These are phyloP conservation scores for Scutellaria galericulata DNA, from an alignment of 257 asterid genomes.

Conservation along the genomic window DNA sequence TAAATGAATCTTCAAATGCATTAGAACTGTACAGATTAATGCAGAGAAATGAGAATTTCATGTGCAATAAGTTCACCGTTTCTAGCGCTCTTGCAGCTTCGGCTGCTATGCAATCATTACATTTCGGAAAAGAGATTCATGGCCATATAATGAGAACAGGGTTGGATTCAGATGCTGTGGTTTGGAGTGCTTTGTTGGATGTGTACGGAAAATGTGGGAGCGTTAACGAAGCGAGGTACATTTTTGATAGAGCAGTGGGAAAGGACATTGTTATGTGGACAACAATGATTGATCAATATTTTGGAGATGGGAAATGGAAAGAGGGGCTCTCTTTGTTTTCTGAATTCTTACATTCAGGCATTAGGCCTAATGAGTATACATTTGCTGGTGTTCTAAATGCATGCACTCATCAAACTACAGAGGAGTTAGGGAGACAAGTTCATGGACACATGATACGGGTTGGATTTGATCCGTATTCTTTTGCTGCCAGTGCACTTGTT, in stretches of 20 bases:
- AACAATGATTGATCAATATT: conserved; percentile 74
- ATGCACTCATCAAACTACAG: conserved; percentile 59
- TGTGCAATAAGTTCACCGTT: conserved; percentile 58
- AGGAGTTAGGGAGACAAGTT: conserved; percentile 67
- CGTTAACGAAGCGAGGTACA: conserved; percentile 62
- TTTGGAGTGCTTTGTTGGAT: conserved; percentile 75
- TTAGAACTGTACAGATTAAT: conserved; percentile 63
- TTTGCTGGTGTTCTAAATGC: conserved; percentile 69
- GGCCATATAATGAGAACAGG: conserved; percentile 60
- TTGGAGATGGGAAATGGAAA: conserved; percentile 68
- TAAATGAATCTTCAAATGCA: conserved; percentile 55
- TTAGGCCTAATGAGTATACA: conserved; percentile 70
- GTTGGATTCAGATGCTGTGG: conserved; percentile 71
- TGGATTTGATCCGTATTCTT: conserved; percentile 64
- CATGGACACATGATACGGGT: conserved; percentile 69
- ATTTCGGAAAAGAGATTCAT: conserved; percentile 75
- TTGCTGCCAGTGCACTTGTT: conserved; percentile 76
- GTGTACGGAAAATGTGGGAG: conserved; percentile 86
- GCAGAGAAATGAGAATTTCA: conserved; percentile 47
- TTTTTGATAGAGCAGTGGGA: conserved; percentile 63
- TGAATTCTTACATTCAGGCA: conserved; percentile 48
- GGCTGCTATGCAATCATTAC: conserved; percentile 63
- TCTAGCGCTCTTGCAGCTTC: conserved; percentile 81
- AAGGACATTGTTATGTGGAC: conserved; percentile 81
- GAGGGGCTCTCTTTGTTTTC: conserved; percentile 66